Evolutionary conservation across 352 stramenopile species (phyloP), one percentile per base, ranked within the genome.

Genomic region (Lagenidium giganteum): DNA sequence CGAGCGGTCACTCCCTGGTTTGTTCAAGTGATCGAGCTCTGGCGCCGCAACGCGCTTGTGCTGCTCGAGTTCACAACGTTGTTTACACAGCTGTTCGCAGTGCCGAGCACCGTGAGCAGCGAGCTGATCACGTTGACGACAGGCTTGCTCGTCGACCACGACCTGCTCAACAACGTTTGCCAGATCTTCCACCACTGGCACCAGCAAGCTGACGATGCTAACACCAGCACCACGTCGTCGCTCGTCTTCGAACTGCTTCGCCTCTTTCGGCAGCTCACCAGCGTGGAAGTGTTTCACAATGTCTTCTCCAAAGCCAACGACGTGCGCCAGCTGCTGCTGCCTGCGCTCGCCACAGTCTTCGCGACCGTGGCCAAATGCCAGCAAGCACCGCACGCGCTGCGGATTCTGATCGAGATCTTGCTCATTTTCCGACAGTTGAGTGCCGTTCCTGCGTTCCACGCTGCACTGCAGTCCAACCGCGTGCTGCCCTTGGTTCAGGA

Each of bases 81-180:
- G 5, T 50, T 61, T 25, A 57, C 40, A 22, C 44, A 47, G 17
- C n/a, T 31, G 14, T 56, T 65, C 29, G 50, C 56, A 14, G 13
- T 53, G 6, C 56, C 56, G n/a, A 23, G n/a, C 8, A 7, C 45
- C 2, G 38, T 31, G 7, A 32, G 61, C 12, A 55, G 49, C 16
- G 39, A 57, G 13, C 28, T 61, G 16, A 61, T 57, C 20, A 53
- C 39, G 13, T 40, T 58, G 21, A 51, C 47, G 4, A 22, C 45
- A 31, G 36, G 26, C 1, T 20, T 69, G 18, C 44, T 62, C 7
- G 4, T 26, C 13, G 23, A 54, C 20, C 31, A 58, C 21, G 35
- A 37, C 2, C 12, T 74, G 6, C 18, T 70, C 16, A 26, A 51
- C 5, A 3, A 43, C 5, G 24, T 51, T 21, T 20, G 24, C 12